Evolutionary conservation across 2,329 filamentous ascomycete species (phyloP).

Genomic region (Fusarium sambucinum): DNA sequence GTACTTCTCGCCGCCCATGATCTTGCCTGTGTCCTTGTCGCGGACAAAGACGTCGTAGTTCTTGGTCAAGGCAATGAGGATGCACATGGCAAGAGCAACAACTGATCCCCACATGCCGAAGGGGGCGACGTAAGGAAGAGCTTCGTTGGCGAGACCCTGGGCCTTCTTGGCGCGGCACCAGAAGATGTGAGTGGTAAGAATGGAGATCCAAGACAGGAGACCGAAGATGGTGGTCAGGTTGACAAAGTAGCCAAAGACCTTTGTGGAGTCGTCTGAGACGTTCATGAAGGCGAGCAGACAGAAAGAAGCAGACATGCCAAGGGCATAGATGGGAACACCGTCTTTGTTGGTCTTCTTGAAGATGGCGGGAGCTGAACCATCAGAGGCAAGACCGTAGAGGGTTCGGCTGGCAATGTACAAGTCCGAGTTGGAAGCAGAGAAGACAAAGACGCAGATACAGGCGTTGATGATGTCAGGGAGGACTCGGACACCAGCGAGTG

Average conservation of each 20-base stretch:
- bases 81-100: constrained; percentile 75
- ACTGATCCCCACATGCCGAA: constrained; percentile 78
- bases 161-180: constrained; percentile 73
- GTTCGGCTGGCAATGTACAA: constrained; percentile 81
- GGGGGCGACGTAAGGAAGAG: constrained; percentile 75
- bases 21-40: constrained; percentile 45
- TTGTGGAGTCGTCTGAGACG: constrained; percentile 66
- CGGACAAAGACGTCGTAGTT: constrained; percentile 79
- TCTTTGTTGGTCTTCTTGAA: constrained; percentile 77
- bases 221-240: constrained; percentile 76
- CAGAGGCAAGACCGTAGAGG: constrained; percentile 77
- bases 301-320: constrained; percentile 71
- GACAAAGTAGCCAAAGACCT: constrained; percentile 74
- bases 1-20: constrained; percentile 71
- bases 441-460: constrained; percentile 80
- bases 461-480: constrained; percentile 78
- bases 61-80: constrained; percentile 82
- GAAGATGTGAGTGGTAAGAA: constrained; percentile 75
- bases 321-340: constrained; percentile 76
- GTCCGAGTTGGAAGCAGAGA: constrained; percentile 82
- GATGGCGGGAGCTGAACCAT: constrained; percentile 78
- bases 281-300: constrained; percentile 77
- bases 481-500: constrained; percentile 69
- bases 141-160: constrained; percentile 67
- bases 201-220: constrained; percentile 75